A percentile compares a stretch with the other conserved stretches of the same genome.
phyloP scores from a whole-genome alignment of 176 grass and related monocot genomes.

The Avena atlantica region DNA sequence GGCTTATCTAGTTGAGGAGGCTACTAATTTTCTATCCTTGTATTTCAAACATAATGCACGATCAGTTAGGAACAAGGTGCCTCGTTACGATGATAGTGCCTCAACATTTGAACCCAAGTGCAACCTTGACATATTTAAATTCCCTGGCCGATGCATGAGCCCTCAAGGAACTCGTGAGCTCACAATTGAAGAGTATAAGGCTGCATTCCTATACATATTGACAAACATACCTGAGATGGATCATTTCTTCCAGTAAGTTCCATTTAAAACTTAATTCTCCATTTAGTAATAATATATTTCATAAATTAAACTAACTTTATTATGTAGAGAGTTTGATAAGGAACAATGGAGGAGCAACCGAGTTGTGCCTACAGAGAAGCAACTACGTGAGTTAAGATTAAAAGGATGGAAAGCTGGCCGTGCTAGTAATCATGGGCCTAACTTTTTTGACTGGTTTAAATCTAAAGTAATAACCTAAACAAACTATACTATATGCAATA shows the following conservation, averaged over 20 bases:
- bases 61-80: neutral
- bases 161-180: neutral
- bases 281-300: neutral
- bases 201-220: neutral
- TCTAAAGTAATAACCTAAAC: neutral
- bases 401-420: neutral
- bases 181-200: neutral
- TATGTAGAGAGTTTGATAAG: neutral
- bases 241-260: neutral
- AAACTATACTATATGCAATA: neutral
- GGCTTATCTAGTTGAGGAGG: neutral
- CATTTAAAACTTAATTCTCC: neutral
- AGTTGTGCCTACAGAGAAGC: neutral
- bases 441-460: neutral
- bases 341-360: neutral
- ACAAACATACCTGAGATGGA: neutral
- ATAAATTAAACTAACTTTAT: too few species aligned
- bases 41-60: neutral
- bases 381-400: neutral
- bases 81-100: conserved; percentile 16
- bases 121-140: neutral
- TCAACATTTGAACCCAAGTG: neutral
- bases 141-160: neutral
- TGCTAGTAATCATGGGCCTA: neutral
- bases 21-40: neutral